A percentile compares a stretch with the other conserved stretches of the same genome.
These are phyloP conservation scores for Tilletia walkeri DNA, from an alignment of 1,284 basidiomycete species.

Conservation along the genomic window DNA sequence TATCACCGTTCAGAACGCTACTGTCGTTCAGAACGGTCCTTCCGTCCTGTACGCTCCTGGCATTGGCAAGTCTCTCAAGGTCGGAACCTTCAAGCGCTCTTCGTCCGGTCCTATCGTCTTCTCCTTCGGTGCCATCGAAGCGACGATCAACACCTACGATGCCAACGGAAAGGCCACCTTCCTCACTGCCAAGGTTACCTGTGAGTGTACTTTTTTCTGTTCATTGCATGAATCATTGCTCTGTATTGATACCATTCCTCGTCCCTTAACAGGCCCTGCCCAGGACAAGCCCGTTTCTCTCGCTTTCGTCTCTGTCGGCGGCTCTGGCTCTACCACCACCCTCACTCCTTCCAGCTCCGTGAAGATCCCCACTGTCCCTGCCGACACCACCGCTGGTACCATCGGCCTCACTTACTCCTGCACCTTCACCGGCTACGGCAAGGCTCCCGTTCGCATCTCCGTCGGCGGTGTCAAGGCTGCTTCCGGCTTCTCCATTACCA, in stretches of 20 bases:
- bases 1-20: neutral
- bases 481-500: neutral
- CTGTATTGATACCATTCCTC: no score
- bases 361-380: slow-evolving; percentile 12
- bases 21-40: neutral
- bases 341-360: slow-evolving; percentile 7
- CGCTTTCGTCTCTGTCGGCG: slow-evolving; percentile 9
- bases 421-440: slow-evolving; percentile 6
- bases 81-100: slow-evolving; percentile 13
- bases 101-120: slow-evolving; percentile 11
- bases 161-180: slow-evolving; percentile 8
- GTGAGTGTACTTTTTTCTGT: neutral
- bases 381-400: slow-evolving; percentile 13
- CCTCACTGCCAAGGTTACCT: slow-evolving; percentile 6
- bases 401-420: slow-evolving; percentile 12
- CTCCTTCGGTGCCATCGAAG: slow-evolving; percentile 16
- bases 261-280: neutral
- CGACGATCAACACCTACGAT: slow-evolving; percentile 13
- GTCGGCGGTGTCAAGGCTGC: slow-evolving; percentile 12
- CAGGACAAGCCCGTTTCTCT: slow-evolving; percentile 15
- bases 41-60: slow-evolving; percentile 11
- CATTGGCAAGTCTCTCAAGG: slow-evolving; percentile 8
- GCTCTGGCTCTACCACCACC: slow-evolving; percentile 15
- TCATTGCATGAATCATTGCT: no score
- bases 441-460: slow-evolving; percentile 11